These are phyloP conservation scores for Monosporozyma solicola DNA, from an alignment of 805 yeast genomes.

Conservation along the genomic window DNA sequence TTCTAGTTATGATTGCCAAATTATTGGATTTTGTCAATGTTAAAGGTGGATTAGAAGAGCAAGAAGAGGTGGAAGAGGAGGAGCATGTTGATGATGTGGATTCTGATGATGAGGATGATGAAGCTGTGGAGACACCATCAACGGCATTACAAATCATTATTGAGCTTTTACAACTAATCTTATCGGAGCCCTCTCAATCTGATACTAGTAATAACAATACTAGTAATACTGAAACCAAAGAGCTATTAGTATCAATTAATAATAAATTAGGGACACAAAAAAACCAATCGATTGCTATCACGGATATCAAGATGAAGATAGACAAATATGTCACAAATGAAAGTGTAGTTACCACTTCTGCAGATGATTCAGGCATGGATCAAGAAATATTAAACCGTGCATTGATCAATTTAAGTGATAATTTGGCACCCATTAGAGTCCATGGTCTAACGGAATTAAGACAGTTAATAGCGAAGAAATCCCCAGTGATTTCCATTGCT, in stretches of 20 bases:
- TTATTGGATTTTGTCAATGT: constrained; percentile 28
- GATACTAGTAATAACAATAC: background rate
- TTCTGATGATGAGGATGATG: constrained; percentile 7
- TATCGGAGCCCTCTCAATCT: constrained; percentile 13
- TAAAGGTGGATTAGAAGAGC: constrained; percentile 25
- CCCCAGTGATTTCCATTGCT: constrained; percentile 43
- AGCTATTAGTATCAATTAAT: background rate
- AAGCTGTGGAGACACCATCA: constrained; percentile 1
- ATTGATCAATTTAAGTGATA: constrained; percentile 59
- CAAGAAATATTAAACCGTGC: constrained; percentile 43
- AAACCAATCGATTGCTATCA: background rate
- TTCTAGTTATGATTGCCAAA: constrained; percentile 41
- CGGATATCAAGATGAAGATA: constrained; percentile 7
- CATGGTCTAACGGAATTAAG: constrained; percentile 68
- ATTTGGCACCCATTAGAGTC: constrained; percentile 75
- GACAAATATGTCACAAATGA: constrained; percentile 8
- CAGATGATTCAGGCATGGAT: background rate
- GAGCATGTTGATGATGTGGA: background rate
- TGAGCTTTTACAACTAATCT: constrained; percentile 31
- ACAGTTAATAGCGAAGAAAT: constrained; percentile 40
- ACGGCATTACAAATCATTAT: constrained; percentile 27
- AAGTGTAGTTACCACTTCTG: constrained; percentile 1
- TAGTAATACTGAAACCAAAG: background rate
- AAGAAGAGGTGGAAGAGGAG: constrained; percentile 6
- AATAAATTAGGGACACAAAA: background rate